Percentiles rank a stretch among this genome's conserved stretches.
These are phyloP conservation scores for Rhynchosporium agropyri DNA, from an alignment of 2,329 filamentous ascomycete genomes.

Conservation along the genomic window DNA sequence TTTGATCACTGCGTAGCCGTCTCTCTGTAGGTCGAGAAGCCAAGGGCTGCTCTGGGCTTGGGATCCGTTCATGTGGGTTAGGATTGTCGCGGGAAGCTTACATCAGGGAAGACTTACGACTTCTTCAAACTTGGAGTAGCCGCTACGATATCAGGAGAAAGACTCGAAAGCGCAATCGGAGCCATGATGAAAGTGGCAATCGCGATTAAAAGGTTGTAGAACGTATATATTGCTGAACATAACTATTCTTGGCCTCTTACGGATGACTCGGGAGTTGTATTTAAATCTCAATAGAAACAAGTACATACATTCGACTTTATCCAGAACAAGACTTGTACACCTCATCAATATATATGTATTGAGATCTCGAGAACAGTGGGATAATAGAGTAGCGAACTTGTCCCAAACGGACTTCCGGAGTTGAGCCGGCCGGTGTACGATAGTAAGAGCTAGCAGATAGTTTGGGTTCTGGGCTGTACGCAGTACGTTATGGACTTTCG, in stretches of 20 bases:
- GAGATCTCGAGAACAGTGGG: constrained; percentile 5
- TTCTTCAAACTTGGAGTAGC: constrained; percentile 1
- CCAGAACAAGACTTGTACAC: background rate
- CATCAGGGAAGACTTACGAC: background rate
- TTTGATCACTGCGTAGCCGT: constrained; percentile 29
- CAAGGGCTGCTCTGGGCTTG: constrained; percentile 25
- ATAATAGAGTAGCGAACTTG: background rate
- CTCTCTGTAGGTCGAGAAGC: constrained; percentile 20
- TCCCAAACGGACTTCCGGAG: background rate
- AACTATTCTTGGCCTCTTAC: no score
- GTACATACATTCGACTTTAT: no score
- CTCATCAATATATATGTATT: background rate
- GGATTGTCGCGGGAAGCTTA: background rate
- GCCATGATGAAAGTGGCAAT: constrained; percentile 4
- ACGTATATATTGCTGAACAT: background rate
- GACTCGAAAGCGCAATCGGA: constrained; percentile 13
- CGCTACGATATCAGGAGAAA: background rate
- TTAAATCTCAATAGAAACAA: background rate
- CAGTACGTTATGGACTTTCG: no score
- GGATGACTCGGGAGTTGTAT: no score
- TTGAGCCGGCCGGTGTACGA: no score
- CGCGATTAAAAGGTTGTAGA: background rate
- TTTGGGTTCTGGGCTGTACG: background rate
- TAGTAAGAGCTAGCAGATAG: background rate
- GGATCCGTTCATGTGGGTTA: background rate